Evolutionary conservation across 495 filamentous ascomycete species (phyloP).

Genomic region (Polyplosphaeria fusca): DNA sequence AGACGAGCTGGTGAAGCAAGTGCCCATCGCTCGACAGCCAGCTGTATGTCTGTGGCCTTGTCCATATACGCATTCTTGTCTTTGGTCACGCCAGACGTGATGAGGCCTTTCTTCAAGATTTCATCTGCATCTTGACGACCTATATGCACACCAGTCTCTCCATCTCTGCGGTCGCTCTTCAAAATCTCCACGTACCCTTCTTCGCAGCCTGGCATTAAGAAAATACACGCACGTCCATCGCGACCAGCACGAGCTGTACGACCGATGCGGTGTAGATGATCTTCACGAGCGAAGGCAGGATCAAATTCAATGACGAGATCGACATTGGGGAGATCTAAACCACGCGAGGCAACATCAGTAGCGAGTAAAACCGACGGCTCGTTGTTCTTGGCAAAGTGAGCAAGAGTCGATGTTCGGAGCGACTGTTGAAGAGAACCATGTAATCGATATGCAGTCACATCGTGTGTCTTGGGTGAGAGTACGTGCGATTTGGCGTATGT

Average conservation of each 20-base stretch:
- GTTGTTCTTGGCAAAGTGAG: constrained; percentile 61
- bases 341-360: constrained; percentile 91
- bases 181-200: constrained; percentile 83
- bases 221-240: constrained; percentile 80
- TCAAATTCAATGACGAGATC: constrained; percentile 94
- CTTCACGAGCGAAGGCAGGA: constrained; percentile 82
- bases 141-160: constrained; percentile 49
- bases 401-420: constrained; percentile 77
- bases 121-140: constrained; percentile 56
- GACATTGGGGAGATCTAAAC: constrained; percentile 89
- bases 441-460: constrained; percentile 73
- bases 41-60: constrained; percentile 71
- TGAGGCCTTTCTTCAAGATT: constrained; percentile 59
- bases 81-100: constrained; percentile 37
- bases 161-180: constrained; percentile 55
- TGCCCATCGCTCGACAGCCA: constrained; percentile 70
- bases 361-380: constrained; percentile 79
- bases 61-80: constrained; percentile 58
- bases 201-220: constrained; percentile 84
- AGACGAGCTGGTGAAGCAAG: constrained; percentile 58
- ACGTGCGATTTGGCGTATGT: constrained; percentile 21
- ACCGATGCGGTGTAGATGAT: constrained; percentile 91
- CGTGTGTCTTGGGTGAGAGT: constrained; percentile 28
- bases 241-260: constrained; percentile 91
- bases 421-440: constrained; percentile 92